phyloP scores from a whole-genome alignment of 768 basidiomycete species.

The Russula earlei region DNA sequence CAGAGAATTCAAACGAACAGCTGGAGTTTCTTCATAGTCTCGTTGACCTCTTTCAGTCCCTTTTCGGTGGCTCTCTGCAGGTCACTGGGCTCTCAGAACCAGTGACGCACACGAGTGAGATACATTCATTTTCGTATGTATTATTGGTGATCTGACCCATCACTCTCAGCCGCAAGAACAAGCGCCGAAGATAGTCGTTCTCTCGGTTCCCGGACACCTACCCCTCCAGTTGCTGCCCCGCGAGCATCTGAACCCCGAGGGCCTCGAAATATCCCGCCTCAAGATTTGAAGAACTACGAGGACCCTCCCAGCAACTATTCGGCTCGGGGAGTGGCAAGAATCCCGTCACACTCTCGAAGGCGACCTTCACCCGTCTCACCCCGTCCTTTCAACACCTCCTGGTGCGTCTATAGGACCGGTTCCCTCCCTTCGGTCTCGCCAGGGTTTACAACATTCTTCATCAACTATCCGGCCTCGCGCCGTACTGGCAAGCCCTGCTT shows the following conservation, averaged over 20 bases:
- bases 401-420: background rate
- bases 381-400: constrained; percentile 6
- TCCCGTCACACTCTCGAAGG: background rate
- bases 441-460: constrained; percentile 1
- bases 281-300: constrained; percentile 4
- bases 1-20: constrained; percentile 70
- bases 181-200: background rate
- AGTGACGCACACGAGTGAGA: constrained; percentile 30
- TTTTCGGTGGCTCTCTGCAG: constrained; percentile 37
- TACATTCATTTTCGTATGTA: background rate
- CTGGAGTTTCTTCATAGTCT: constrained; percentile 56
- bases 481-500: background rate
- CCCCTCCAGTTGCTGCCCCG: background rate
- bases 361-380: constrained; percentile 10
- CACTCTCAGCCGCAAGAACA: background rate
- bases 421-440: background rate
- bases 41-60: constrained; percentile 46
- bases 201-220: constrained; percentile 11
- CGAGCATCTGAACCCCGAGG: background rate
- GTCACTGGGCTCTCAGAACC: constrained; percentile 48
- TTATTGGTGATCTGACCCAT: background rate
- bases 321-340: background rate
- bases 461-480: constrained; percentile 1
- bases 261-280: background rate
- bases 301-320: constrained; percentile 8